phyloP scores from a whole-genome alignment of 2,329 filamentous ascomycete species.

The Endocalyx cinctus region DNA sequence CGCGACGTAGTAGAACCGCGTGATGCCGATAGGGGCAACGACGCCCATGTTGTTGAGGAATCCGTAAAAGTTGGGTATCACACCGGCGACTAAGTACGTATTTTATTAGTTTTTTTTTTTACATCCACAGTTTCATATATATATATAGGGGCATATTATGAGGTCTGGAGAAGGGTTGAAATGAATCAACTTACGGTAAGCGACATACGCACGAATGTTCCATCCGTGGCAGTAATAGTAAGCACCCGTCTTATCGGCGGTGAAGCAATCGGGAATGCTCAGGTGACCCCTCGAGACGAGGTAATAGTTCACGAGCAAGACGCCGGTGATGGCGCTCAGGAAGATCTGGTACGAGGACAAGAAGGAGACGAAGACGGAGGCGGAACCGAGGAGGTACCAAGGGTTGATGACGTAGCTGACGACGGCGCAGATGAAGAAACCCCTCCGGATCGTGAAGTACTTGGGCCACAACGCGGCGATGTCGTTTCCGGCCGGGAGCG shows the following conservation, averaged over 20 bases:
- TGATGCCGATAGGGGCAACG: neutral
- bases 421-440: constrained; percentile 29
- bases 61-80: neutral
- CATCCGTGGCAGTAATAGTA: neutral
- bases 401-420: constrained; percentile 16
- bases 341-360: constrained; percentile 39
- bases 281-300: constrained; percentile 31
- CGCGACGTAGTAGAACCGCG: neutral
- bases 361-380: constrained; percentile 34
- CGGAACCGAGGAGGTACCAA: constrained; percentile 21
- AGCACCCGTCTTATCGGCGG: neutral
- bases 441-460: constrained; percentile 34
- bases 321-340: constrained; percentile 35
- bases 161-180: too few relatives aligned
- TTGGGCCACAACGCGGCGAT: constrained; percentile 33
- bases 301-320: constrained; percentile 39
- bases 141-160: too few relatives aligned
- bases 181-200: too few relatives aligned
- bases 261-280: constrained; percentile 30
- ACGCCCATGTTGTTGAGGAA: neutral
- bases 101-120: too few relatives aligned
- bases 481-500: constrained; percentile 34
- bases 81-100: too few relatives aligned
- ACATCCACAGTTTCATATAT: too few relatives aligned
- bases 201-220: neutral